A percentile compares a stretch with the other conserved stretches of the same genome.
These are phyloP conservation scores for Sinapis alba DNA, from an alignment of 441 rosid species.

Conservation along the genomic window DNA sequence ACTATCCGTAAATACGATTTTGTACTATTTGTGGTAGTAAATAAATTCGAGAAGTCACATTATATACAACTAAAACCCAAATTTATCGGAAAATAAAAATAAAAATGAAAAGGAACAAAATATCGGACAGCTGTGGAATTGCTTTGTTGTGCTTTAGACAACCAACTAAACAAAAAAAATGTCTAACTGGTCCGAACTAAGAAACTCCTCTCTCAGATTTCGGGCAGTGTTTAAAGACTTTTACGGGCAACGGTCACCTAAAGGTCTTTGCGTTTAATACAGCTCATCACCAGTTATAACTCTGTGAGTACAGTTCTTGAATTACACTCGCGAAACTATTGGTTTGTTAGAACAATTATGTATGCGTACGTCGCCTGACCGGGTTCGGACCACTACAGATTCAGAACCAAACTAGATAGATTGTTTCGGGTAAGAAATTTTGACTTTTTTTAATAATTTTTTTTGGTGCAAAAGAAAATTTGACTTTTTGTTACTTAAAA, in stretches of 20 bases:
- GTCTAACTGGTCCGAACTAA: conserved; percentile 37
- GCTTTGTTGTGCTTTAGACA: conserved; percentile 42
- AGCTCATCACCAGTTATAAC: conserved; percentile 28
- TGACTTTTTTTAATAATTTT: too few species aligned
- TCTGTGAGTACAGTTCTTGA: background rate
- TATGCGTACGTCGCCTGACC: background rate
- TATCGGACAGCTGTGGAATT: conserved; percentile 38
- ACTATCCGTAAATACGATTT: background rate
- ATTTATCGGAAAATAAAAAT: background rate
- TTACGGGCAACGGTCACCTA: conserved; percentile 22
- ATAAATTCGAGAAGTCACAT: conserved; percentile 30
- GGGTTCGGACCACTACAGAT: background rate
- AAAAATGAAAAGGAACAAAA: background rate
- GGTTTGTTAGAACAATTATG: background rate
- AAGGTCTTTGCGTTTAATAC: conserved; percentile 14
- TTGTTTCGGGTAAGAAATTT: background rate
- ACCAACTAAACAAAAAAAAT: conserved; percentile 15
- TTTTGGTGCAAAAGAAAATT: too few species aligned
- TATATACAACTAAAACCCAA: background rate
- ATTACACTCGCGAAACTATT: background rate
- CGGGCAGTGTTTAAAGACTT: conserved; percentile 30
- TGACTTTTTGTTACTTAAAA: background rate
- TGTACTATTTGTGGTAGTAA: conserved; percentile 10
- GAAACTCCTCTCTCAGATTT: conserved; percentile 34
- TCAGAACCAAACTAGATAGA: background rate